phyloP scores from a whole-genome alignment of 2,329 filamentous ascomycete genomes.

The Graphium sp. region DNA sequence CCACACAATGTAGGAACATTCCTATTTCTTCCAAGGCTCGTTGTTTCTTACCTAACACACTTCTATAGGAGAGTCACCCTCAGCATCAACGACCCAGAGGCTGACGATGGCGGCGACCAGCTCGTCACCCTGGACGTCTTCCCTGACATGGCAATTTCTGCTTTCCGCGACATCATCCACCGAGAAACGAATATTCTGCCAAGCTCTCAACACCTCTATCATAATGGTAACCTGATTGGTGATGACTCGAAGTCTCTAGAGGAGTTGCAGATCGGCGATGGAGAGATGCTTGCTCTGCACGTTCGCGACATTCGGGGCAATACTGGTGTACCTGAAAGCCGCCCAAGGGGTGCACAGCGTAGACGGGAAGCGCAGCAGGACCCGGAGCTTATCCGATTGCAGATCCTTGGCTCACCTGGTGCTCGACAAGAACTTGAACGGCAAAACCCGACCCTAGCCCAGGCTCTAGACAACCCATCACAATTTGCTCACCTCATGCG shows the following conservation, averaged over 20 bases:
- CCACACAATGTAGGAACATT: not conserved
- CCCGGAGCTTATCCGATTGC: conserved; percentile 67
- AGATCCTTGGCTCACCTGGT: conserved; percentile 63
- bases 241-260: conserved; percentile 70
- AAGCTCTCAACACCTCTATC: conserved; percentile 67
- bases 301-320: conserved; percentile 43
- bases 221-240: conserved; percentile 68
- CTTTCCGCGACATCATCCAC: conserved; percentile 77
- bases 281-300: conserved; percentile 84
- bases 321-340: conserved; percentile 18
- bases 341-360: conserved; percentile 11
- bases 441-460: conserved; percentile 60
- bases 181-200: conserved; percentile 63
- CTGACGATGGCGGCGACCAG: conserved; percentile 45
- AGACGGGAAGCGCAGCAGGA: conserved; percentile 30
- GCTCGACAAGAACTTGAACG: conserved; percentile 54
- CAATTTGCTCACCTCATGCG: conserved; percentile 60
- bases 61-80: conserved; percentile 65
- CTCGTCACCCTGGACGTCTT: conserved; percentile 71
- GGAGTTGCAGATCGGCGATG: conserved; percentile 64
- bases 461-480: conserved; percentile 56
- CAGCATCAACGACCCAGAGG: conserved; percentile 61
- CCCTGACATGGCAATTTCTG: conserved; percentile 64
- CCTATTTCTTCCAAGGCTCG: too few species aligned
- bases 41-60: too few species aligned